Evolutionary conservation across 1,284 basidiomycete genomes (phyloP), one percentile per base, ranked within the genome.

Genomic region (Grifola frondosa): DNA sequence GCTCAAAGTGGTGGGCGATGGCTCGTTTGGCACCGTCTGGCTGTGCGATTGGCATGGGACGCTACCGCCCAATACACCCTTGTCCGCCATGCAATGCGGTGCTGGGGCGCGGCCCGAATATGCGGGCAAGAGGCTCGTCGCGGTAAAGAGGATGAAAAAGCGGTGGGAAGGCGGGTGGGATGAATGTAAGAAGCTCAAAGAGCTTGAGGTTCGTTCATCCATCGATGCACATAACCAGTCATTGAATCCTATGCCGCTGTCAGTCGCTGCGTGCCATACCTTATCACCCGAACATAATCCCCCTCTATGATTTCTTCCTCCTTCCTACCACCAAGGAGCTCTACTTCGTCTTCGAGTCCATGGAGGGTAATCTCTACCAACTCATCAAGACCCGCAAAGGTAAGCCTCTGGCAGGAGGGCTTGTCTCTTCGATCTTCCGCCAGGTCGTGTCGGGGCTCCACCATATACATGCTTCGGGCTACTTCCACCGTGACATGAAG

Each of bases 401-500:
- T 41, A 83, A 95, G 46, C 84, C 92, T 6, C 81, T 99, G 41
- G 96, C 97, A 13, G 90, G 92, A 25, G 97, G 97, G 46, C 84
- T 99, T 53, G 87, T 97, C 46, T 90, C 93, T 12, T 94, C 91
- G 56, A 95, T 98, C 60, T 97, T 97, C 65, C 82, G 83, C 45
- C 97, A 99, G 69, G 91, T 95, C 58, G 82, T 94, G 28, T 73
- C 80, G 10, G 97, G 97, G 24, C 78, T 99, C 26, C 76, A 93
- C 60, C 97, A 99, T 65, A 93, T 99, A 51, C 97, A 99, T 67
- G 64, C 74, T 13, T 75, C 87, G 36, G 96, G 96, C 44, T 99
- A 97, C 68, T 99, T 99, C 65, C 97, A 99, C 65, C 91, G 97
- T 42, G 97, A 99, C 67, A 96, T 99, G 92, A 99, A 99, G 68